Percentiles rank a stretch among this genome's conserved stretches.
Conservation (phyloP, 208 protist species). For the Trypanosoma brucei region DNA sequence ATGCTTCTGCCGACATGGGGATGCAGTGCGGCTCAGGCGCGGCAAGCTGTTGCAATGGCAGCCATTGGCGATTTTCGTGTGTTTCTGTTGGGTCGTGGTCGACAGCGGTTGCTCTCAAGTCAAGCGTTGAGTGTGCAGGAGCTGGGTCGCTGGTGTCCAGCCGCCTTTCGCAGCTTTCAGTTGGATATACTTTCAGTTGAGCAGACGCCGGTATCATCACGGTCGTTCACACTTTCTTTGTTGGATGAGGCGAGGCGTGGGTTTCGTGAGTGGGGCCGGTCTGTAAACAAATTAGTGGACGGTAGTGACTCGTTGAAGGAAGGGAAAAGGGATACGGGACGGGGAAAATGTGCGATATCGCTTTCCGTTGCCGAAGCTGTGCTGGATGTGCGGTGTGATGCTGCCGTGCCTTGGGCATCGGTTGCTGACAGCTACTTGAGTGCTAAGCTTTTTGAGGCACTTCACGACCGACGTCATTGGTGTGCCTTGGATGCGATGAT, state of each 20-base stretch:
- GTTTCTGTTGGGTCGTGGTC: constrained; percentile 14
- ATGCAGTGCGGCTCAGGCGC: constrained; percentile 7
- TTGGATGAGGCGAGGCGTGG: constrained; percentile 13
- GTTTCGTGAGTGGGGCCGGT: background rate
- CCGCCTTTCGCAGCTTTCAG: constrained; percentile 18
- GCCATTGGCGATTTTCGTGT: background rate
- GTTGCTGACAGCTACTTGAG: constrained; percentile 9
- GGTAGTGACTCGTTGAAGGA: background rate
- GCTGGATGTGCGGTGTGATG: constrained; percentile 2
- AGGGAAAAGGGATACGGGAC: background rate
- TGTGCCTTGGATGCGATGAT: constrained; percentile 18
- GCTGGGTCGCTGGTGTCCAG: constrained; percentile 17
- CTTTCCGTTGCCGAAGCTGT: constrained; percentile 16
- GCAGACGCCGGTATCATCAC: background rate
- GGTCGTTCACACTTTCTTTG: constrained; percentile 1
- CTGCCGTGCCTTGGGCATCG: constrained; percentile 3
- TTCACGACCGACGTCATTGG: constrained; percentile 18
- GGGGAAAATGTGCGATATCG: background rate
- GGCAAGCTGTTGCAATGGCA: constrained; percentile 4
- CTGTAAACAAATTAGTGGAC: background rate
- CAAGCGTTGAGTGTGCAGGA: constrained; percentile 16
- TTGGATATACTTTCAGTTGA: constrained; percentile 8
- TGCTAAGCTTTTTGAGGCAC: constrained; percentile 12
- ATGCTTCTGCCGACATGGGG: constrained; percentile 11
- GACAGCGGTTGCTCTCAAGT: constrained; percentile 13